Percentiles rank a stretch among this genome's conserved stretches.
Conservation (phyloP, 2,329 filamentous ascomycete genomes). For the Pyrenophora teres region DNA sequence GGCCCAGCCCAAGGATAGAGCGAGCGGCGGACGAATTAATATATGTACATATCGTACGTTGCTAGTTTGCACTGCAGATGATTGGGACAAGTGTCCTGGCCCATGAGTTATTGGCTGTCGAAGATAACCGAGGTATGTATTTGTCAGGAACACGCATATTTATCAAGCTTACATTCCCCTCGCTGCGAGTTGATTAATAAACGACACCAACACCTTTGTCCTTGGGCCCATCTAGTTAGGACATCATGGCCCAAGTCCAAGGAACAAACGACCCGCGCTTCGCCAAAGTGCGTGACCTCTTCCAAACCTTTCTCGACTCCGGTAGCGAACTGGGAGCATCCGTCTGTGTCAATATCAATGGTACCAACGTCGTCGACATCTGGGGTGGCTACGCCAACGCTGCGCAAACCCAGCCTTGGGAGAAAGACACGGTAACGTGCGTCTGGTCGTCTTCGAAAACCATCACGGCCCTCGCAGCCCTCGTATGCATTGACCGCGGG, state of each 20-base stretch:
- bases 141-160: too few species aligned
- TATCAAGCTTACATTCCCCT: too few species aligned
- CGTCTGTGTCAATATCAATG: slow-evolving; percentile 21
- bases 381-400: slow-evolving; percentile 24
- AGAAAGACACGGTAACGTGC: slow-evolving; percentile 23
- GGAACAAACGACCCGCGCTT: slow-evolving; percentile 23
- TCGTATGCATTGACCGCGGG: slow-evolving; percentile 21
- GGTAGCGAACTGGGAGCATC: slow-evolving; percentile 24
- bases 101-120: too few species aligned
- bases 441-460: slow-evolving; percentile 26
- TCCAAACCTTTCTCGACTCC: slow-evolving; percentile 17
- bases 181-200: too few species aligned
- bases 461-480: slow-evolving; percentile 14
- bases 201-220: too few species aligned
- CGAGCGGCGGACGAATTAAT: too few species aligned
- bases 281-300: slow-evolving; percentile 8
- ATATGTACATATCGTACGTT: too few species aligned
- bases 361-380: slow-evolving; percentile 24
- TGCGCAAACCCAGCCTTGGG: slow-evolving; percentile 14
- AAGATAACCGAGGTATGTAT: too few species aligned
- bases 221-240: too few species aligned
- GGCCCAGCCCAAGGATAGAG: too few species aligned
- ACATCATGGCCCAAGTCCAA: slow-evolving; percentile 9
- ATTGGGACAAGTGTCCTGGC: too few species aligned
- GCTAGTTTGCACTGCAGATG: too few species aligned